These are phyloP conservation scores for Hymenotorrendiella dingleyae DNA, from an alignment of 2,329 filamentous ascomycete species.

Conservation along the genomic window DNA sequence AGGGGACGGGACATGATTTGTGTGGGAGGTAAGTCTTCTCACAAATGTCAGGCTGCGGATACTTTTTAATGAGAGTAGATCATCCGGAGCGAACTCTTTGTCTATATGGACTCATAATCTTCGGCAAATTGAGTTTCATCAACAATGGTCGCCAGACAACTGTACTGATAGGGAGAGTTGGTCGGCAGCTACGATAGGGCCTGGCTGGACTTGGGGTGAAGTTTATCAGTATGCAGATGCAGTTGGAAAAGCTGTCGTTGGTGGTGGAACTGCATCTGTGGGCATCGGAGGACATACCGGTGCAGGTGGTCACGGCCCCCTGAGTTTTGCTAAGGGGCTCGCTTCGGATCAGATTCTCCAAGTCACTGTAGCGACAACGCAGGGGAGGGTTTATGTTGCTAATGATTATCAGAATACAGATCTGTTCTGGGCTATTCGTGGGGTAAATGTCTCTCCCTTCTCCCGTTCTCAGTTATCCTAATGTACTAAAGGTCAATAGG, in stretches of 20 bases:
- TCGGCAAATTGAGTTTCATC: conserved; percentile 35
- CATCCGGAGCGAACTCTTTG: too few species aligned
- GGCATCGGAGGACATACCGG: conserved; percentile 45
- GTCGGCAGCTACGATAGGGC: too few species aligned
- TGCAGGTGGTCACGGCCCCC: conserved; percentile 52
- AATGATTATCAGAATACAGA: conserved; percentile 47
- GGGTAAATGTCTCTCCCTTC: conserved; percentile 27
- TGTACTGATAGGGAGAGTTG: too few species aligned
- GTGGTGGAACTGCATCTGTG: conserved; percentile 42
- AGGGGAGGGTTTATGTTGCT: conserved; percentile 41
- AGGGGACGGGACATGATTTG: conserved; percentile 13
- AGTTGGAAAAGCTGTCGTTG: conserved; percentile 40
- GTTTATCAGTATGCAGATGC: conserved; percentile 37
- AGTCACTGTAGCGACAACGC: conserved; percentile 46
- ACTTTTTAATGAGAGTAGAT: too few species aligned
- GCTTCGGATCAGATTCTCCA: conserved; percentile 55
- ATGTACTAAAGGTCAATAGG: background rate
- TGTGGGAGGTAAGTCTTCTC: conserved; percentile 27
- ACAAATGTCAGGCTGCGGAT: too few species aligned
- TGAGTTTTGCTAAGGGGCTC: conserved; percentile 48
- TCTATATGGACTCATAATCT: conserved; percentile 43
- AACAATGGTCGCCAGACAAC: too few species aligned
- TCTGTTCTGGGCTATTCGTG: conserved; percentile 57
- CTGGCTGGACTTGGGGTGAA: conserved; percentile 38
- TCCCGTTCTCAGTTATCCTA: background rate